Conservation (phyloP, 768 basidiomycete genomes). For the Amanita muscaria region DNA sequence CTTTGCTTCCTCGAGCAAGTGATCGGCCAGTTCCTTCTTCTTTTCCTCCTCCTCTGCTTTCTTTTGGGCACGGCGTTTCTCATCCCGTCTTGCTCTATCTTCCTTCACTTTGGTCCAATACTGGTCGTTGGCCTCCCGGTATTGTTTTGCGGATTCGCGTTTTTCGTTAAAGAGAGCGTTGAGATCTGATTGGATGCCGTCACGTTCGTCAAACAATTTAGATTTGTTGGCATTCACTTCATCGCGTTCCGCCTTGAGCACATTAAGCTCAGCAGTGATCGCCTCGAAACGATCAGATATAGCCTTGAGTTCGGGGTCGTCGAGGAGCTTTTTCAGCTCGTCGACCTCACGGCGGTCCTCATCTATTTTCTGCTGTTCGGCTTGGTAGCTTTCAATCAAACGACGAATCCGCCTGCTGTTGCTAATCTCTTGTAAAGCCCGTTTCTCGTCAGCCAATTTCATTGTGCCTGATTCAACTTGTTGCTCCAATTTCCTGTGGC, state of each 20-base stretch:
- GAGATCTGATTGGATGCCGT: conserved; percentile 56
- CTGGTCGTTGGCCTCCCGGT: conserved; percentile 76
- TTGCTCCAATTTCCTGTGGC: conserved; percentile 67
- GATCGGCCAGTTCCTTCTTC: conserved; percentile 70
- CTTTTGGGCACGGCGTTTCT: conserved; percentile 65
- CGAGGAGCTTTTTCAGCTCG: conserved; percentile 71
- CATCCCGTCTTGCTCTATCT: conserved; percentile 78
- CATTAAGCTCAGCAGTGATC: conserved; percentile 80
- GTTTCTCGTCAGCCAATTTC: conserved; percentile 93
- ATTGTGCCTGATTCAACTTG: conserved; percentile 88
- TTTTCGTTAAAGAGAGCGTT: conserved; percentile 68
- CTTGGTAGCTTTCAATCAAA: conserved; percentile 73
- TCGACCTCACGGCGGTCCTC: conserved; percentile 67
- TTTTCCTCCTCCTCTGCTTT: conserved; percentile 72
- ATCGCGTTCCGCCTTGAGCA: conserved; percentile 78
- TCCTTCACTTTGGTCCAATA: conserved; percentile 83
- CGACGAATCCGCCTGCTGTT: conserved; percentile 62
- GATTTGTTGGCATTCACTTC: conserved; percentile 72
- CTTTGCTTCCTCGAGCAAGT: conserved; percentile 84
- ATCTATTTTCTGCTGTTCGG: conserved; percentile 74
- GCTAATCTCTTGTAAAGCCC: conserved; percentile 85
- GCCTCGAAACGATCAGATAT: conserved; percentile 71
- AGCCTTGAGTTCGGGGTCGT: conserved; percentile 85
- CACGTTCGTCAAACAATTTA: conserved; percentile 85
- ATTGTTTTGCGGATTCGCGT: conserved; percentile 60